Conservation (phyloP, 345 rosid genomes). For the Combretum micranthum region DNA sequence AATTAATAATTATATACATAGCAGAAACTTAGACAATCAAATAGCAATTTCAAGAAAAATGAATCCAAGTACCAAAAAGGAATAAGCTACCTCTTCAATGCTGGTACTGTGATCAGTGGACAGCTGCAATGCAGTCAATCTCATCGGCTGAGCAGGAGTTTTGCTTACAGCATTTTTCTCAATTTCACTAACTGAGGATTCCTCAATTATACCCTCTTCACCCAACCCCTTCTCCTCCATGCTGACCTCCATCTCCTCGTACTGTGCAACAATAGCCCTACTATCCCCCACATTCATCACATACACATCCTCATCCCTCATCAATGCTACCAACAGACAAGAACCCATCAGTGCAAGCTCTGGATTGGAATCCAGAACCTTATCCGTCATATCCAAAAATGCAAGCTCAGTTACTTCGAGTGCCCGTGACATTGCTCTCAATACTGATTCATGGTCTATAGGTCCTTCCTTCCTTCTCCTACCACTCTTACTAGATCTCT, state of each 20-base stretch:
- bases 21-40: neutral
- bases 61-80: conserved; percentile 1
- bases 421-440: conserved; percentile 79
- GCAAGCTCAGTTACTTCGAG: conserved; percentile 75
- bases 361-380: conserved; percentile 76
- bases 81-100: conserved; percentile 79
- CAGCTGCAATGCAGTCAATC: conserved; percentile 76
- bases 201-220: conserved; percentile 45
- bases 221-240: conserved; percentile 25
- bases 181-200: conserved; percentile 21
- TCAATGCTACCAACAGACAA: conserved; percentile 78
- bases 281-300: conserved; percentile 99
- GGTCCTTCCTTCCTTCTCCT: conserved; percentile 74
- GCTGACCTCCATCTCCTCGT: conserved; percentile 42
- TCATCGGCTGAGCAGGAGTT: conserved; percentile 30
- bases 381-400: conserved; percentile 87
- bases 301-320: conserved; percentile 96
- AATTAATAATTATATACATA: too few relatives aligned
- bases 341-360: conserved; percentile 99
- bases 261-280: conserved; percentile 88
- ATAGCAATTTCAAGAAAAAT: conserved; percentile 2
- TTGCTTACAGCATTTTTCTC: conserved; percentile 20
- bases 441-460: conserved; percentile 67
- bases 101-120: conserved; percentile 94
- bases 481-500: conserved; percentile 38